A percentile compares a stretch with the other conserved stretches of the same genome.
phyloP scores from a whole-genome alignment of 805 yeast species.

The Danielia reshetovae region DNA sequence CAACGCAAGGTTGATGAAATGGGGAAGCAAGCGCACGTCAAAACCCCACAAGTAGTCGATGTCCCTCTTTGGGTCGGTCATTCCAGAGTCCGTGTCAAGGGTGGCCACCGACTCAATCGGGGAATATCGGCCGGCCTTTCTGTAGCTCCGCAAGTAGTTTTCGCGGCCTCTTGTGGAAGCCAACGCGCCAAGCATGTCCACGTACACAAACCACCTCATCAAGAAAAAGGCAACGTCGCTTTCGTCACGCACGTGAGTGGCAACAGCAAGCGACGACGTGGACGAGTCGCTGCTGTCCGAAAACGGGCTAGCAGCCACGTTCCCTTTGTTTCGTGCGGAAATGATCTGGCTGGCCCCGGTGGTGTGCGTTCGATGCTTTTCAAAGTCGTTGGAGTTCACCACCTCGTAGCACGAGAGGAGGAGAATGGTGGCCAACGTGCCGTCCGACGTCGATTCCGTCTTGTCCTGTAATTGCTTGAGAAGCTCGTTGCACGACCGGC shows the following conservation, averaged over 20 bases:
- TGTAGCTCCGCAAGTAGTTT: constrained; percentile 25
- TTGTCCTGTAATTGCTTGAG: constrained; percentile 47
- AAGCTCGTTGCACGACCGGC: constrained; percentile 56
- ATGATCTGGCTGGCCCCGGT: constrained; percentile 67
- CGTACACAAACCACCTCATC: constrained; percentile 64
- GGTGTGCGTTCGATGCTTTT: constrained; percentile 61
- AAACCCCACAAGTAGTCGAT: constrained; percentile 66
- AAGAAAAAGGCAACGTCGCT: constrained; percentile 50
- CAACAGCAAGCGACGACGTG: background rate
- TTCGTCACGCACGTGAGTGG: constrained; percentile 18
- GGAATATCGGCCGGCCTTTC: constrained; percentile 14
- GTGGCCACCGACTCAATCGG: constrained; percentile 21
- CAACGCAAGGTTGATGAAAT: constrained; percentile 46
- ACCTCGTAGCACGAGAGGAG: constrained; percentile 55
- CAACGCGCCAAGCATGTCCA: constrained; percentile 60
- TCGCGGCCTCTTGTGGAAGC: constrained; percentile 46
- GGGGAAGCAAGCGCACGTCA: constrained; percentile 58
- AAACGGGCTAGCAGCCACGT: background rate
- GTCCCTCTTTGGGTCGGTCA: constrained; percentile 29
- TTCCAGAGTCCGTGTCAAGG: constrained; percentile 6
- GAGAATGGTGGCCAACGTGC: constrained; percentile 59
- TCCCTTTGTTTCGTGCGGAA: constrained; percentile 36
- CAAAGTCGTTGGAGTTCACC: constrained; percentile 40
- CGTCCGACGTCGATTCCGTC: constrained; percentile 55
- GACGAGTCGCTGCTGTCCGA: background rate